Evolutionary conservation across 129 eudicot genomes (phyloP), one percentile per base, ranked within the genome.

Genomic region (Tagetes erecta): DNA sequence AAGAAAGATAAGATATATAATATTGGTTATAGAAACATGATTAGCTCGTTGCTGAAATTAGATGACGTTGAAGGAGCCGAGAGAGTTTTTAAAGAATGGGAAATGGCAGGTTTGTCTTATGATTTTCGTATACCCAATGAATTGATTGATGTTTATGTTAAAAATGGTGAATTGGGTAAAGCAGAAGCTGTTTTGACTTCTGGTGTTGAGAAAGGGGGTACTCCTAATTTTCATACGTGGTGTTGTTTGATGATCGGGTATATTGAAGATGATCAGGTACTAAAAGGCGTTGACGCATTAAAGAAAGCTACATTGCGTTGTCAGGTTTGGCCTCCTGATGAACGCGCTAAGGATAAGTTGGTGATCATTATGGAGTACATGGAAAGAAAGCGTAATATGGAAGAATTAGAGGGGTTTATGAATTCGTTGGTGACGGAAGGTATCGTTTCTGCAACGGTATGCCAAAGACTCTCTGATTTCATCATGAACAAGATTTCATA

Each of bases 41-140:
- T 91, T 68, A 64, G 81, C 30, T 75, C 95, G 2, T 35, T 91
- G 9, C 11, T 82, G 79, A 84, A 78, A 70, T 71, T 82, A 36
- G 80, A 84, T 57, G 97, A 91, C 73, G 8, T 86, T 36, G 85
- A 88, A 81, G 89, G 87, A 13, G 81, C 82, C 6, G 88, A 88
- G 78, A 68, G 71, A 64, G 58, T 88, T 30, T 78, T 84, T 42
- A 77, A 73, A 74, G 92, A 86, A 68, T 86, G 92, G 91, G 85
- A 85, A 80, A 64, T 41, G 9, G 58, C 67, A 13, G 80, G 71
- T 5, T 50, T 83, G 64, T 45, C 77, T 4, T 84, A 47, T 78
- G 88, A 86, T 80, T 77, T 91, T n/a, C 77, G 82, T 3, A 46
- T 85, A 34, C 77, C 80, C 5, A 73, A 88, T 44, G 72, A 68